Evolutionary conservation across 768 basidiomycete species (phyloP).

Genomic region (Strobilomyces echinocephalus): DNA sequence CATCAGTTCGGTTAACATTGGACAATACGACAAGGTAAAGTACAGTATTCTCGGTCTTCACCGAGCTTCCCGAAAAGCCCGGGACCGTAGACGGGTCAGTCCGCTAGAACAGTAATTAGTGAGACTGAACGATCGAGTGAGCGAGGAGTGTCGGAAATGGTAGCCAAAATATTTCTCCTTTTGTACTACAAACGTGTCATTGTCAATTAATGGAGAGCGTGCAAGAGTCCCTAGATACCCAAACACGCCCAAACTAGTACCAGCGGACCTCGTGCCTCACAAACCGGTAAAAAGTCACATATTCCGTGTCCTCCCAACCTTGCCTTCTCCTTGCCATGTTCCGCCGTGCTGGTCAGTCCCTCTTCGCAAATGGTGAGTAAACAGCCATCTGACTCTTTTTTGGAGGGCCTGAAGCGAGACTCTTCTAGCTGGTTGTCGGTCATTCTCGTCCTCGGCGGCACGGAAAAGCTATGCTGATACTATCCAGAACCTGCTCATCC

Average conservation of each 20-base stretch:
- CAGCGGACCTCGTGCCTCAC: slow-evolving; percentile 18
- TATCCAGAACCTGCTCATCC: slow-evolving; percentile 84
- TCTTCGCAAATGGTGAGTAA: slow-evolving; percentile 47
- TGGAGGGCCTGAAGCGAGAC: neutral
- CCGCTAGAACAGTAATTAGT: slow-evolving; percentile 26
- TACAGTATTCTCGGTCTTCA: slow-evolving; percentile 68
- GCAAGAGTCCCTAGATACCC: neutral
- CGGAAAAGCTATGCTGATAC: slow-evolving; percentile 83
- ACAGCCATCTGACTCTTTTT: neutral
- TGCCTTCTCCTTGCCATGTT: slow-evolving; percentile 38
- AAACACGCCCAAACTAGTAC: slow-evolving; percentile 26
- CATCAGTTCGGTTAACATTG: slow-evolving; percentile 56
- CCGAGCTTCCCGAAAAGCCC: slow-evolving; percentile 68
- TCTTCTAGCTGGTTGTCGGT: slow-evolving; percentile 59
- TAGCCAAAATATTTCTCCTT: slow-evolving; percentile 5
- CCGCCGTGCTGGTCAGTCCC: slow-evolving; percentile 54
- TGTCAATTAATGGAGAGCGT: too few relatives aligned
- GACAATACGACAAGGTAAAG: slow-evolving; percentile 77
- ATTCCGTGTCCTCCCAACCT: slow-evolving; percentile 8
- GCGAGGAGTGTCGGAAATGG: slow-evolving; percentile 9
- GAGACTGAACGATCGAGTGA: neutral
- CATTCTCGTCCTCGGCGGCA: slow-evolving; percentile 74
- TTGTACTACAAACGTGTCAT: slow-evolving; percentile 2
- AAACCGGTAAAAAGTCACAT: slow-evolving; percentile 8
- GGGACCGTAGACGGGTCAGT: slow-evolving; percentile 50